Evolutionary conservation across 805 yeast genomes (phyloP), one percentile per base, ranked within the genome.

Genomic region (Metschnikowia gelsemii): DNA sequence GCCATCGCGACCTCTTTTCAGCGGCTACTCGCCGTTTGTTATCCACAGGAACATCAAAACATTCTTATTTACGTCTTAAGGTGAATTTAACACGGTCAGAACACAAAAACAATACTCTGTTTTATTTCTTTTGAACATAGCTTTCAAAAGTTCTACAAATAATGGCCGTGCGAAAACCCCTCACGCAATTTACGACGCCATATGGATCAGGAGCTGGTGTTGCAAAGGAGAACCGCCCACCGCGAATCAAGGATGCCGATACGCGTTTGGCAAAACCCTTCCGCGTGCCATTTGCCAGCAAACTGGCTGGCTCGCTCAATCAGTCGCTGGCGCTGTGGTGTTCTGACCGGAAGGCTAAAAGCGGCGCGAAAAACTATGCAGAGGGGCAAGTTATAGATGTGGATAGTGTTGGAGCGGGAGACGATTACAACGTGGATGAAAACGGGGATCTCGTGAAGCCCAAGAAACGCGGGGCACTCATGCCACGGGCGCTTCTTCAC

Each of bases 161-260:
- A 24, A 58, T 56, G 60, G 58, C 50, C 4, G 46, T 46, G 20
- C 47, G 71, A 35, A 68, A 68, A 44, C 66, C 66, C n/a, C 58
- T 69, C 26, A 66, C 51, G 9, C 64, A 50, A 33, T 69, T 62
- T 43, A 69, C 75, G 16, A 69, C 75, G 7, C 73, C 75, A 1
- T 50, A 81, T 23, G 90, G 89, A 1, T 76, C 81, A 1, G 91
- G 90, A 1, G 85, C 85, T 1, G 84, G 86, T 0, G 69, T 84
- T 0, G 74, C 79, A n/a, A 69, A 72, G 13, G 72, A 73, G 7
- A 72, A 76, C 35, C 66, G 82, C 31, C 81, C 82, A 6, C 68
- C 82, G 17, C 66, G 75, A 13, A 69, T 75, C 16, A 69, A 72
- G 3, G 80, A 79, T 38, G 75, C 87, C 2, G 62, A 71, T 2